Conservation (phyloP, 2,329 filamentous ascomycete species). For the Aaosphaeria arxii region DNA sequence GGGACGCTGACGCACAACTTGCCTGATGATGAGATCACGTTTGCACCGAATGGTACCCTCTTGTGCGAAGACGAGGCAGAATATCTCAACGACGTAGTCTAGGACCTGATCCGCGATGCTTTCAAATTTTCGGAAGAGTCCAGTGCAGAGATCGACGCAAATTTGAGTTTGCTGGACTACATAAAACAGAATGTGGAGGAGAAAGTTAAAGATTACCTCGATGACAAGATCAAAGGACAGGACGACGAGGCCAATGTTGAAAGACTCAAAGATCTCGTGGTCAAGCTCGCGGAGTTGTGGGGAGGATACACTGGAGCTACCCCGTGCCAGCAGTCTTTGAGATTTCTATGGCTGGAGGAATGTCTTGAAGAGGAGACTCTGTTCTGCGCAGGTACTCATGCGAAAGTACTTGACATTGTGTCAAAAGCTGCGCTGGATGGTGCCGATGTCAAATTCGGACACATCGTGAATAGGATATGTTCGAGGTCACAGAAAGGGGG, state of each 20-base stretch:
- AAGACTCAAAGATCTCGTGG: not conserved
- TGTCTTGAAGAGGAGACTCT: not conserved
- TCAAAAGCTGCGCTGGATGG: not conserved
- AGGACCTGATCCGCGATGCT: not conserved
- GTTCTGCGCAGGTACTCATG: not conserved
- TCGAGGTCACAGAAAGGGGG: constrained; percentile 8
- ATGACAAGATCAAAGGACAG: not conserved
- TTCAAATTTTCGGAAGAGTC: not conserved
- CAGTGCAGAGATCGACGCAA: not conserved
- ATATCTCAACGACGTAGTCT: not conserved
- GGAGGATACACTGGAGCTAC: not conserved
- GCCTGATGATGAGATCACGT: not conserved
- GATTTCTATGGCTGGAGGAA: not conserved
- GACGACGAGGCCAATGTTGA: not conserved
- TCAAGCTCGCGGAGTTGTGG: not conserved
- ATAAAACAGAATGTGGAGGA: not conserved
- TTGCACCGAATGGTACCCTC: not conserved
- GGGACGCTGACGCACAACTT: not conserved
- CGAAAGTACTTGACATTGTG: not conserved
- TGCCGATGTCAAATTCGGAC: not conserved
- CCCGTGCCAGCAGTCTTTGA: not conserved
- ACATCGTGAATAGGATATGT: not conserved
- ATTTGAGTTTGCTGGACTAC: not conserved
- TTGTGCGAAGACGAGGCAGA: not conserved
- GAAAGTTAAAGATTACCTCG: no score